Conservation (phyloP, 2,329 filamentous ascomycete species). For the Clarireedia sp. region DNA sequence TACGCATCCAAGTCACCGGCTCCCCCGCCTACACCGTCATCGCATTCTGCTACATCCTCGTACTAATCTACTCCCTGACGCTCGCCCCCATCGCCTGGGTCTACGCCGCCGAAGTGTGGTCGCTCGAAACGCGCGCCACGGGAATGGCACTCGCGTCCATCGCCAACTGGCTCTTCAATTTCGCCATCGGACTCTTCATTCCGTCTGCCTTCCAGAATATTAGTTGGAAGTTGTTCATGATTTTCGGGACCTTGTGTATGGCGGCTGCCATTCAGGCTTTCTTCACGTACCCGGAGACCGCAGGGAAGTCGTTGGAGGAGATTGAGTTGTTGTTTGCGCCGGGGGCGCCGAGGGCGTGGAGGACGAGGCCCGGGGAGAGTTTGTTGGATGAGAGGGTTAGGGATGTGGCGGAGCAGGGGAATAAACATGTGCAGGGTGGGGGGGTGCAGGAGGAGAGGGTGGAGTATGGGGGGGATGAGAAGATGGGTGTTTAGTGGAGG, state of each 20-base stretch:
- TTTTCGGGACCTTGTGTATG: conserved; percentile 42
- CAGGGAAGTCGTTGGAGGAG: conserved; percentile 29
- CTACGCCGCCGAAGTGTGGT: conserved; percentile 58
- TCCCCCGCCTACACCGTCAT: conserved; percentile 53
- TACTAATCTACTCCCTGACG: conserved; percentile 56
- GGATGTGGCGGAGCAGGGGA: conserved; percentile 10
- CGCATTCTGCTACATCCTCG: conserved; percentile 56
- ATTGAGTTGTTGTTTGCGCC: conserved; percentile 29
- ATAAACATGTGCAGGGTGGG: background rate
- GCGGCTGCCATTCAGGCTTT: conserved; percentile 30
- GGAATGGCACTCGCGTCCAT: conserved; percentile 51
- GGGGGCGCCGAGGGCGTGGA: conserved; percentile 20
- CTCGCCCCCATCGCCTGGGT: conserved; percentile 58
- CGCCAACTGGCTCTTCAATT: conserved; percentile 52
- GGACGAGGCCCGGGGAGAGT: conserved; percentile 14
- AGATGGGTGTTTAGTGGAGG: background rate
- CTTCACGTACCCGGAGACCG: conserved; percentile 30
- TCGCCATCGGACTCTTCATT: conserved; percentile 50
- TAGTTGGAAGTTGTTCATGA: conserved; percentile 44
- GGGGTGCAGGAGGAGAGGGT: background rate
- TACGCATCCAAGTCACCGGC: conserved; percentile 45
- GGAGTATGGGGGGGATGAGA: background rate
- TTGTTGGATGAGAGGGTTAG: conserved; percentile 16
- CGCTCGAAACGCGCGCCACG: conserved; percentile 50
- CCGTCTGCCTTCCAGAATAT: conserved; percentile 52